Evolutionary conservation across 2,329 filamentous ascomycete species (phyloP).

Genomic region (Phoma herbarum): DNA sequence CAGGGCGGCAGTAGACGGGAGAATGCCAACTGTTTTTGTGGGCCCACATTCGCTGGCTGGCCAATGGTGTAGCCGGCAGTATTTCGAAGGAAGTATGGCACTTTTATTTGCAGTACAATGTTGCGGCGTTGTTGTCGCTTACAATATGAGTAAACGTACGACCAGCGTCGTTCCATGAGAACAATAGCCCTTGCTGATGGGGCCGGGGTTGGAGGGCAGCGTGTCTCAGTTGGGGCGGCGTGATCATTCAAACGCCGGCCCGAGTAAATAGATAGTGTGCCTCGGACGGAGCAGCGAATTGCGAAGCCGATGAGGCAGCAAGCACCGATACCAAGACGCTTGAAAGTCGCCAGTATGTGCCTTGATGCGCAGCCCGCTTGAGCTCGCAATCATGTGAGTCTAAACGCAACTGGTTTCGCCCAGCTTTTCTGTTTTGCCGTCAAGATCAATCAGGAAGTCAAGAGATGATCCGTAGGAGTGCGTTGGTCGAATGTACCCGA

Average conservation of each 20-base stretch:
- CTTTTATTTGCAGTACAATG: not conserved
- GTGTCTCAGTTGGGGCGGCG: not conserved
- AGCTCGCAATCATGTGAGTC: slow-evolving; percentile 17
- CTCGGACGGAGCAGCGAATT: slow-evolving; percentile 1
- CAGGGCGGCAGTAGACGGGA: slow-evolving; percentile 9
- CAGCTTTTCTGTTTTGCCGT: not conserved
- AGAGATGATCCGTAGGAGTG: slow-evolving; percentile 14
- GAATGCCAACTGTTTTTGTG: slow-evolving; percentile 6
- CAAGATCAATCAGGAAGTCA: slow-evolving; percentile 7
- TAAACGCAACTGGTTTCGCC: not conserved
- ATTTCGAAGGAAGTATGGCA: not conserved
- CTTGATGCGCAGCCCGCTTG: slow-evolving; percentile 12
- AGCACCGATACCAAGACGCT: slow-evolving; percentile 4
- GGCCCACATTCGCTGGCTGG: not conserved
- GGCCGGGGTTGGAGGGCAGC: not conserved
- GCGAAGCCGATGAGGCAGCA: slow-evolving; percentile 3
- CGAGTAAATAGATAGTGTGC: slow-evolving; percentile 1
- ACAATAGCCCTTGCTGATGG: not conserved
- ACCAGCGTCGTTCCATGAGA: not conserved
- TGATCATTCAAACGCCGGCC: slow-evolving; percentile 3
- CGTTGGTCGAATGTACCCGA: slow-evolving; percentile 4
- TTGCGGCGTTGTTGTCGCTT: not conserved
- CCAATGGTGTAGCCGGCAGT: slow-evolving; percentile 1
- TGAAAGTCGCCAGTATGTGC: slow-evolving; percentile 1
- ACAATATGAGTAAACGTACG: not conserved